Evolutionary conservation across 139 green algal genomes (phyloP).

Genomic region (Zygnema cylindricum): DNA sequence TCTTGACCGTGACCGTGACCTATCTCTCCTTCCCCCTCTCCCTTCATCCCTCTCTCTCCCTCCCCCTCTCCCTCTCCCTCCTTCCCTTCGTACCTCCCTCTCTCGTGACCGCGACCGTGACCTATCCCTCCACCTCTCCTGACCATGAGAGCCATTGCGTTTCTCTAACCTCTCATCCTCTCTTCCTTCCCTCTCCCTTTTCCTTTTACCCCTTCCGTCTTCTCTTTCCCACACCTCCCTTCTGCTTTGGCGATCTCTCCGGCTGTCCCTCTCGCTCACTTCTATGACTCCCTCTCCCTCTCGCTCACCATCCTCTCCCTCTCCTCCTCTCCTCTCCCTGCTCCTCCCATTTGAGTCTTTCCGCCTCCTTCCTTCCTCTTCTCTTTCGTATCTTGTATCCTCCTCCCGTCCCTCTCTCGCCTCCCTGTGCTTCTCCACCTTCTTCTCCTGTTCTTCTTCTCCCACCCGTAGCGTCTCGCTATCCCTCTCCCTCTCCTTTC

Average conservation of each 20-base stretch:
- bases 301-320: slow-evolving; percentile 11
- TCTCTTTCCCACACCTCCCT: neutral
- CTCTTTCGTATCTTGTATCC: neutral
- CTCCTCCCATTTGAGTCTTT: neutral
- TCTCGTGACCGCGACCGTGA: neutral
- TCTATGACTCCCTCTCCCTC: slow-evolving; percentile 2
- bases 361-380: neutral
- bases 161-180: neutral
- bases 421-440: neutral
- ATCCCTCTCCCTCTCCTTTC: neutral
- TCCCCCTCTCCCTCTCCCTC: neutral
- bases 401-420: neutral
- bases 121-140: slow-evolving; percentile 6
- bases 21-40: slow-evolving; percentile 3
- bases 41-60: slow-evolving; percentile 6
- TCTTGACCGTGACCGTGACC: neutral
- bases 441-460: neutral
- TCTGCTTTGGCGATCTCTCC: neutral
- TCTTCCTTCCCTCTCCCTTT: slow-evolving; percentile 21
- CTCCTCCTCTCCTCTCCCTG: slow-evolving; percentile 1
- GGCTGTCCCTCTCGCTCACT: slow-evolving; percentile 2
- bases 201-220: slow-evolving; percentile 3
- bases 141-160: neutral
- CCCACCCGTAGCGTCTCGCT: slow-evolving; percentile 3
- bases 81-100: too few relatives aligned